Evolutionary conservation across 495 filamentous ascomycete species (phyloP).

Genomic region (Penicillium taxi): DNA sequence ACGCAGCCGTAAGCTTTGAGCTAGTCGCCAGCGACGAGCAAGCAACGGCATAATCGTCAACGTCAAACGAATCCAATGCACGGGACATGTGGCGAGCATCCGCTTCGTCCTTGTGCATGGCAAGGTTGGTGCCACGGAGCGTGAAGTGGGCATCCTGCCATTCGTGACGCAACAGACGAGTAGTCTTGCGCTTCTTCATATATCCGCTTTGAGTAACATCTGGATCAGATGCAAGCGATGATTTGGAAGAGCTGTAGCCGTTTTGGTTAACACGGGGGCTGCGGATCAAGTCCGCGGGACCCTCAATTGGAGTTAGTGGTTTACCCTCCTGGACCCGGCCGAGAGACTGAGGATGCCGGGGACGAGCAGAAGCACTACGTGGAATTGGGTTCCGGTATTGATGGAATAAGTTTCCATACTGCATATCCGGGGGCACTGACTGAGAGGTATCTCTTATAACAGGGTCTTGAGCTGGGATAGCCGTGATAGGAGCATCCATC

Average conservation of each 20-base stretch:
- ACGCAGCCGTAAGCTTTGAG: conserved; percentile 76
- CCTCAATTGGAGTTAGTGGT: conserved; percentile 23
- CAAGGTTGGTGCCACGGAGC: conserved; percentile 72
- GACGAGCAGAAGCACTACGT: conserved; percentile 18
- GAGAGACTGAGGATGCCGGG: conserved; percentile 1
- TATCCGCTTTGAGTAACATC: conserved; percentile 64
- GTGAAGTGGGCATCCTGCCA: conserved; percentile 89
- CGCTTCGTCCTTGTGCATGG: conserved; percentile 66
- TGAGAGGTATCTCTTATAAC: conserved; percentile 67
- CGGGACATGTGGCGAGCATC: conserved; percentile 33
- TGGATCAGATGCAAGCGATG: background rate
- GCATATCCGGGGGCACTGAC: conserved; percentile 91
- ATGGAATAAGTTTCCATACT: conserved; percentile 26
- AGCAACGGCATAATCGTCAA: conserved; percentile 91
- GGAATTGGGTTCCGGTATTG: conserved; percentile 6
- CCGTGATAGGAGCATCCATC: conserved; percentile 80
- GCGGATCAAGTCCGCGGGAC: conserved; percentile 18
- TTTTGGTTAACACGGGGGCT: conserved; percentile 22
- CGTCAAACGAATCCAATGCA: conserved; percentile 78
- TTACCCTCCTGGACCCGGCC: conserved; percentile 13
- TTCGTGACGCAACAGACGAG: conserved; percentile 79
- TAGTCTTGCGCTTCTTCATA: conserved; percentile 93
- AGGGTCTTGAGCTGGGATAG: conserved; percentile 58
- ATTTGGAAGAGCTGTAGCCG: conserved; percentile 12
- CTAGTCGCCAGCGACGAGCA: conserved; percentile 66